Conservation (phyloP, 139 green algal species). For the Microglena sp. region DNA sequence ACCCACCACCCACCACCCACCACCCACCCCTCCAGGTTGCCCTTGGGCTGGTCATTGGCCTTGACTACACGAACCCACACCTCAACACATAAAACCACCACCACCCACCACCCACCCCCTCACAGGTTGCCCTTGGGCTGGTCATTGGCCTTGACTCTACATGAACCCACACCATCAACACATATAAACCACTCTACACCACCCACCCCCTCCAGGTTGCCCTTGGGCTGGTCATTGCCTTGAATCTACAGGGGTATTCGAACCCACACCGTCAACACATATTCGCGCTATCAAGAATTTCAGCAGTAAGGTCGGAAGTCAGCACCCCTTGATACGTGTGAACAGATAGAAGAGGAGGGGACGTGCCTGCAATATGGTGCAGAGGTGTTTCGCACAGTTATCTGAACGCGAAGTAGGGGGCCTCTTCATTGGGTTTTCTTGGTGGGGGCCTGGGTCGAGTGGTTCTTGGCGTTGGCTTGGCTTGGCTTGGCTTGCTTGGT, state of each 20-base stretch:
- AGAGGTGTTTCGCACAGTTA: too few relatives aligned
- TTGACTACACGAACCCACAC: slow-evolving; percentile 88
- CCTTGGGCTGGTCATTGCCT: slow-evolving; percentile 70
- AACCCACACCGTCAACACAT: slow-evolving; percentile 70
- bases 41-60: slow-evolving; percentile 70
- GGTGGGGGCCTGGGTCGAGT: too few relatives aligned
- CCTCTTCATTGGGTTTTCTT: too few relatives aligned
- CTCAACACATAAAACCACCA: slow-evolving; percentile 32
- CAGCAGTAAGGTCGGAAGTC: slow-evolving; percentile 12
- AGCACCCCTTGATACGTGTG: slow-evolving; percentile 61
- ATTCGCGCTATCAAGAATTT: slow-evolving; percentile 37
- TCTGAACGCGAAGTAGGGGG: too few relatives aligned
- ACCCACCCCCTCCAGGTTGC: slow-evolving; percentile 49
- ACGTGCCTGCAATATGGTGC: too few relatives aligned
- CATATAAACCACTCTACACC: slow-evolving; percentile 6
- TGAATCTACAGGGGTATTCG: slow-evolving; percentile 91
- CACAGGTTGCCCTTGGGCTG: slow-evolving; percentile 43
- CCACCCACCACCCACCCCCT: too few relatives aligned
- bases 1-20: too few relatives aligned
- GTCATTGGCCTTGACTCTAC: slow-evolving; percentile 82
- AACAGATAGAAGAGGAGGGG: too few relatives aligned
- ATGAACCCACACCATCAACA: slow-evolving; percentile 68
- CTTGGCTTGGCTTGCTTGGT: too few relatives aligned
- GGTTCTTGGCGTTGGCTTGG: neutral
- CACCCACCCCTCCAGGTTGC: slow-evolving; percentile 47